These are phyloP conservation scores for Yamadazyma taylorii DNA, from an alignment of 1,139 yeast genomes.

Conservation along the genomic window DNA sequence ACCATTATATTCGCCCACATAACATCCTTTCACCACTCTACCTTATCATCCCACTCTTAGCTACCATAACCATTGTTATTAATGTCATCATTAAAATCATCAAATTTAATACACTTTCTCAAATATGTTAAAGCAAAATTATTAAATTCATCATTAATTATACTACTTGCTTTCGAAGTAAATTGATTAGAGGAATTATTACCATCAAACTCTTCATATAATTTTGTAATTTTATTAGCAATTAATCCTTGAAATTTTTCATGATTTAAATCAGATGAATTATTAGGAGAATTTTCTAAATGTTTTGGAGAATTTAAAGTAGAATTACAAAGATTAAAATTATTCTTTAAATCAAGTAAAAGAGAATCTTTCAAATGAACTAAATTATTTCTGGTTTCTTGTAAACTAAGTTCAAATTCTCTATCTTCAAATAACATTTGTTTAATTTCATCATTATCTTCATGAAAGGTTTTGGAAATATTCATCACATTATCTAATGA, in stretches of 20 bases:
- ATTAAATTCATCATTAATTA: slow-evolving; percentile 26
- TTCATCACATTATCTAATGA: slow-evolving; percentile 38
- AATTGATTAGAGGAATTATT: slow-evolving; percentile 11
- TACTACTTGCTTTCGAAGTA: slow-evolving; percentile 18
- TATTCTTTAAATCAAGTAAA: slow-evolving; percentile 8
- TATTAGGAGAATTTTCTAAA: slow-evolving; percentile 2
- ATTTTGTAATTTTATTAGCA: slow-evolving; percentile 21
- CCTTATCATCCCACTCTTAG: too few species aligned
- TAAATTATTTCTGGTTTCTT: slow-evolving; percentile 21
- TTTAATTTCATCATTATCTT: slow-evolving; percentile 43
- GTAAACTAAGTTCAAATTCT: slow-evolving; percentile 27
- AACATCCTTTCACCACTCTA: too few species aligned
- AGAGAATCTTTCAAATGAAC: slow-evolving; percentile 4
- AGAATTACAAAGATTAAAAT: neutral
- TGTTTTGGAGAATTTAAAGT: neutral
- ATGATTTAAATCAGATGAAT: slow-evolving; percentile 24
- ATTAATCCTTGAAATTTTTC: slow-evolving; percentile 29
- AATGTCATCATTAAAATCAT: slow-evolving; percentile 9
- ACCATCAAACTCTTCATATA: slow-evolving; percentile 17
- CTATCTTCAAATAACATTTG: slow-evolving; percentile 37
- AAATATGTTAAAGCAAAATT: slow-evolving; percentile 31
- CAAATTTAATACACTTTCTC: slow-evolving; percentile 30
- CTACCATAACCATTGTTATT: too few species aligned
- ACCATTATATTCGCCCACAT: too few species aligned
- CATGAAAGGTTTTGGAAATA: slow-evolving; percentile 41